Base-by-base conservation (phyloP, 2,329 filamentous ascomycete species). In the Fusarium bulbicola region DNA sequence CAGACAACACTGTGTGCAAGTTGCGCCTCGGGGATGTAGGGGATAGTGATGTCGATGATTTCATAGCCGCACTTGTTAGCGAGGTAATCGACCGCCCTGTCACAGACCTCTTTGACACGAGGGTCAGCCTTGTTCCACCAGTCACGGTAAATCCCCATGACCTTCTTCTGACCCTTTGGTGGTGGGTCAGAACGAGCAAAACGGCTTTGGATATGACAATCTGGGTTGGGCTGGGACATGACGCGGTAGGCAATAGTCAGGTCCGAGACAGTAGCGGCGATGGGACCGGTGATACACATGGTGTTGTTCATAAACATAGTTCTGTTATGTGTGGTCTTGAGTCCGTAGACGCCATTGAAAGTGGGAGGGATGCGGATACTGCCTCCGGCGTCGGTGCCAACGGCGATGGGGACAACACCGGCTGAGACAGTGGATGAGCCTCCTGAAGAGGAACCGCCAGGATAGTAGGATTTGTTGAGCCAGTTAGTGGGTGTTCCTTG, bases 171-270 rank as follows among this genome's bases (percentile, higher is more conserved):
- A 1, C 81, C 78, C 2, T 84, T 81, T 11, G 77, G 76, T 0
- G 84, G 83, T 8, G 87, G 83, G 13, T 84, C 73, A 20, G 89
- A 90, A 8, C 90, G 85, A 0, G 88, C 87, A 80, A 97, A 96
- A 20, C 86, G 83, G 13, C 87, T 82, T 24, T 92, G 92, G 13
- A 86, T 82, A 0, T 87, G 84, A 79, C 92, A 87, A 6, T 86
- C 81, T 0, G 91, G 89, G 76, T 97, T 88, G 0, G 94, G 92
- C 59, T 90, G 87, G 5, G 93, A 88, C 88, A 97, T 94, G 76
- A 93, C 80, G 56, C 93, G 91, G 83, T 96, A 98, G n/a, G 93
- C 92, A 59, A 95, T 86, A 69, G 92, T 92, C 11, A 98, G 88
- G 77, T 97, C 95, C 40, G 91, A 86, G 70, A 93, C 93, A 61